Evolutionary conservation across 345 rosid genomes (phyloP).

Genomic region (Citropsis articulata): DNA sequence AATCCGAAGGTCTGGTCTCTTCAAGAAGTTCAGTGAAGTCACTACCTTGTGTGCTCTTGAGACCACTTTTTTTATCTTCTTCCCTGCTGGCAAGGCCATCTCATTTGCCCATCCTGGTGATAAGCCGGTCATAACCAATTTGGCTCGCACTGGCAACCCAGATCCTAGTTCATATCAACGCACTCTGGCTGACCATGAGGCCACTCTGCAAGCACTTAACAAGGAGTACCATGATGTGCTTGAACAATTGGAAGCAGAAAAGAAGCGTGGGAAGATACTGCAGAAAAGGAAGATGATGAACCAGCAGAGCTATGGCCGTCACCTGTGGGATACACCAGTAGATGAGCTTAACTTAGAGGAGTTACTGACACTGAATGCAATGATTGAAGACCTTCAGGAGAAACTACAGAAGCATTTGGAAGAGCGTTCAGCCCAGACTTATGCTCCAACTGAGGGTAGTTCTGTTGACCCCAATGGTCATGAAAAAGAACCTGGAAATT

Average conservation of each 20-base stretch:
- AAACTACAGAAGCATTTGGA: neutral
- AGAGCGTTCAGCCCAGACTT: neutral
- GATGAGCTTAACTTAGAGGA: slow-evolving; percentile 17
- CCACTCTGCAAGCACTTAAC: slow-evolving; percentile 1
- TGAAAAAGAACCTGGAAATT: neutral
- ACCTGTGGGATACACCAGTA: neutral
- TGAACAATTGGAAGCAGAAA: slow-evolving; percentile 9
- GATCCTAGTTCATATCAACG: neutral
- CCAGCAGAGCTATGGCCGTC: neutral
- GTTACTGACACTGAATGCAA: neutral
- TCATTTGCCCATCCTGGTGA: neutral
- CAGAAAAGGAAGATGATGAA: neutral
- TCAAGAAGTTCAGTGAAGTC: slow-evolving; percentile 18
- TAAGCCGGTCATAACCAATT: neutral
- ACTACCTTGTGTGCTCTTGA: slow-evolving; percentile 17
- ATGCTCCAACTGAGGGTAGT: neutral
- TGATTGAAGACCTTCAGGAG: neutral
- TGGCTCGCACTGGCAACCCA: neutral
- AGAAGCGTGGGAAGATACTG: neutral
- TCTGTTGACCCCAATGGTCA: neutral
- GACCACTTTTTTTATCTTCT: slow-evolving; percentile 11
- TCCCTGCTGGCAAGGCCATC: neutral
- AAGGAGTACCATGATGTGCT: slow-evolving; percentile 1
- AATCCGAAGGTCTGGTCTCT: neutral
- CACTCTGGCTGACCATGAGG: neutral